Conservation (phyloP, 441 rosid species). For the Gossypium laxum region DNA sequence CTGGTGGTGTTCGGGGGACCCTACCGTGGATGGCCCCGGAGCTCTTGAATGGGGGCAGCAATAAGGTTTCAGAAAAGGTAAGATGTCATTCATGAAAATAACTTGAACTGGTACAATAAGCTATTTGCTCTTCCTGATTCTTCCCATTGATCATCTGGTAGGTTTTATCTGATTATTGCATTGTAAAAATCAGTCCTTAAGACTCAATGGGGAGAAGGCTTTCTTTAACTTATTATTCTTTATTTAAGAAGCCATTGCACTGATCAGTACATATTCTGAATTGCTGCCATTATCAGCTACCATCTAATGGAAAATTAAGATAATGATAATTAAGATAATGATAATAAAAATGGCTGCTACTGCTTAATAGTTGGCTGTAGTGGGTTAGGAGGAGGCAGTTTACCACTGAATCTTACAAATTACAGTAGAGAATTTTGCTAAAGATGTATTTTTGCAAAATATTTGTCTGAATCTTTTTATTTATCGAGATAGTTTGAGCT, state of each 20-base stretch:
- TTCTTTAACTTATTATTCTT: not conserved
- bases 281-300: not conserved
- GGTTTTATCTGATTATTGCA: not conserved
- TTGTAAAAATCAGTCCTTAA: not conserved
- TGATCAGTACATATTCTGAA: not conserved
- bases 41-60: constrained; percentile 61
- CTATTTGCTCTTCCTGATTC: not conserved
- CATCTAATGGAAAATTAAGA: not conserved
- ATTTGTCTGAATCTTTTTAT: not conserved
- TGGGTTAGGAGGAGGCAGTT: not conserved
- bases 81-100: not conserved
- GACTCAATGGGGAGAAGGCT: not conserved
- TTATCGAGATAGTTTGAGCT: not conserved
- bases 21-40: constrained; percentile 78
- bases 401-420: not conserved
- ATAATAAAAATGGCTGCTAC: not conserved
- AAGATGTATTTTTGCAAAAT: not conserved
- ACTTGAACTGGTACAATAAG: not conserved
- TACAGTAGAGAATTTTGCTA: not conserved
- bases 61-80: constrained; percentile 66
- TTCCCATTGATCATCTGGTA: not conserved
- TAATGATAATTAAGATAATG: not conserved
- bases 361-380: not conserved
- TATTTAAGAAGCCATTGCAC: not conserved
- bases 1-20: constrained; percentile 64